These are phyloP conservation scores for Pichia occidentalis DNA, from an alignment of 805 yeast genomes.

Conservation along the genomic window DNA sequence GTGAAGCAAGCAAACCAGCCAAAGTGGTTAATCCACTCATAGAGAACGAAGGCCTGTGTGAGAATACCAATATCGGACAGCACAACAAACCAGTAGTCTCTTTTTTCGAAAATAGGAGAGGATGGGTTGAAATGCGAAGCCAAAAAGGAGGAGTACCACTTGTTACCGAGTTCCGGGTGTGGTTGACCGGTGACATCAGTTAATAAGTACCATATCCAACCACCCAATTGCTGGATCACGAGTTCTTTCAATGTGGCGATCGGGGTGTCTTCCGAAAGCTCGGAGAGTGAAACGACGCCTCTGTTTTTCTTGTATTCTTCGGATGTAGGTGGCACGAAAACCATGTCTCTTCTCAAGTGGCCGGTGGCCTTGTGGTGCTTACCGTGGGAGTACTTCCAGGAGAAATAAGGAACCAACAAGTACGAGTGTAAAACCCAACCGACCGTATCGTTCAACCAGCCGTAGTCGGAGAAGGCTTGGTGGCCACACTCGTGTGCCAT, in stretches of 20 bases:
- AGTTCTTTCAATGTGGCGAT: conserved; percentile 50
- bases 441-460: conserved; percentile 64
- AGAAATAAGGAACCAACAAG: conserved; percentile 76
- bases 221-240: conserved; percentile 66
- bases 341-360: conserved; percentile 76
- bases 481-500: conserved; percentile 92
- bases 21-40: conserved; percentile 52
- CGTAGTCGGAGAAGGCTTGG: conserved; percentile 72
- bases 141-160: conserved; percentile 34
- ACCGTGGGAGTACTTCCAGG: conserved; percentile 80
- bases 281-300: conserved; percentile 33
- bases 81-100: conserved; percentile 65
- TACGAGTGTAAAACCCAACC: conserved; percentile 83
- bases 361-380: conserved; percentile 92
- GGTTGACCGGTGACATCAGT: conserved; percentile 74
- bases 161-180: conserved; percentile 34
- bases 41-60: conserved; percentile 44
- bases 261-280: conserved; percentile 70
- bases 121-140: conserved; percentile 67
- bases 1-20: conserved; percentile 59
- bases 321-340: conserved; percentile 68
- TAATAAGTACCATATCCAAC: conserved; percentile 63
- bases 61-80: conserved; percentile 69
- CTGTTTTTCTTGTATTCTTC: conserved; percentile 42
- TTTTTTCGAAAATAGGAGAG: conserved; percentile 67